Evolutionary conservation across 73 alveolate species (phyloP).

Genomic region (Symbiodinium natans): DNA sequence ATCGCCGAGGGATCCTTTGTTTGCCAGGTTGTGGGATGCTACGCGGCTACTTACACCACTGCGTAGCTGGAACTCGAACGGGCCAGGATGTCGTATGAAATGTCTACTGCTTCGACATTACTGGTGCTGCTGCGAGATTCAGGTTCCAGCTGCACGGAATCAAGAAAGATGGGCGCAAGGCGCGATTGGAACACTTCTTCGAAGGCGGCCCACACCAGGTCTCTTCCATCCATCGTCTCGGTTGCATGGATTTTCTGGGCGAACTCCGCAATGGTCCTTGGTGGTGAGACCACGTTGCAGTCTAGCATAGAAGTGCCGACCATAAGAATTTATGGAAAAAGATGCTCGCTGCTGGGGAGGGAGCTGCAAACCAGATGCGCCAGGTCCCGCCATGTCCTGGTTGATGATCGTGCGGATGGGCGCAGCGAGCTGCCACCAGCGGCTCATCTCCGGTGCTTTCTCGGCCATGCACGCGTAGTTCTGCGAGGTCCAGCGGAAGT

Average conservation of each 20-base stretch:
- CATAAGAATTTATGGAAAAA: too few relatives aligned
- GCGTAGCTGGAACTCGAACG: too few relatives aligned
- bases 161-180: conserved; percentile 32
- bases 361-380: background rate
- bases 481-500: conserved; percentile 79
- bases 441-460: conserved; percentile 18
- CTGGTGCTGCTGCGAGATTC: background rate
- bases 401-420: conserved; percentile 32
- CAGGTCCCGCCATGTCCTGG: background rate
- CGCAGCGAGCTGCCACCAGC: conserved; percentile 75
- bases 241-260: background rate
- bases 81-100: too few relatives aligned
- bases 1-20: background rate
- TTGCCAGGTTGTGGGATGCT: background rate
- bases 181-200: conserved; percentile 22
- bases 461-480: conserved; percentile 64
- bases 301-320: background rate
- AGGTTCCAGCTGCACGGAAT: background rate
- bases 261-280: background rate
- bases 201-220: conserved; percentile 59
- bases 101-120: too few relatives aligned
- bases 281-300: background rate
- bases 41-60: background rate
- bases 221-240: background rate
- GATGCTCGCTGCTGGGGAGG: background rate